Evolutionary conservation across 2,329 filamentous ascomycete species (phyloP).

Genomic region (Penicillium sp.): DNA sequence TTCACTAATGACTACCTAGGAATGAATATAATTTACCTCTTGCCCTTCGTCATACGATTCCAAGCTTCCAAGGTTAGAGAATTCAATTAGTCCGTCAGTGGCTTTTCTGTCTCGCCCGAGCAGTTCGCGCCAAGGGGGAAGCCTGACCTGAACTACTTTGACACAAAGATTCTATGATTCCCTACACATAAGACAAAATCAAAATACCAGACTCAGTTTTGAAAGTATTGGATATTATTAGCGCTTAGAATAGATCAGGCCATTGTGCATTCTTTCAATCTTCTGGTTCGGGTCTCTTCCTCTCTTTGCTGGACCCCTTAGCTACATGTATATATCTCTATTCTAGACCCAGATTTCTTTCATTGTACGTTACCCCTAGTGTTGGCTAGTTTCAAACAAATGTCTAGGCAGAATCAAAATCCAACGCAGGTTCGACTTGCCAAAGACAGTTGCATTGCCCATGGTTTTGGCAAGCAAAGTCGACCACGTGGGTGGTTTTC

Average conservation of each 20-base stretch:
- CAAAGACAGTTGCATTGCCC: not conserved
- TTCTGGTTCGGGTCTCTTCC: not conserved
- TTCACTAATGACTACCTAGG: not conserved
- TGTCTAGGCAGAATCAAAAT: not conserved
- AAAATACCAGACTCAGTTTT: not conserved
- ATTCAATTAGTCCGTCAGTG: not conserved
- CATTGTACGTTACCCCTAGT: not conserved
- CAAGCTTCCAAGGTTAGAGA: too few species aligned
- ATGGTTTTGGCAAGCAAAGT: not conserved
- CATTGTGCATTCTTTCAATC: not conserved
- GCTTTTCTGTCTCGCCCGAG: not conserved
- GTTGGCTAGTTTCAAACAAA: not conserved
- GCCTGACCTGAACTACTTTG: not conserved
- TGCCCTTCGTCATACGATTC: not conserved
- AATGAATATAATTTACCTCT: too few species aligned
- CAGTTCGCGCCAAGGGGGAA: not conserved
- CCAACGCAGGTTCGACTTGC: not conserved
- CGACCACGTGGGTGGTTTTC: not conserved
- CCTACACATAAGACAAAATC: not conserved
- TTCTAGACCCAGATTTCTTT: not conserved
- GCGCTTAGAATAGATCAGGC: not conserved
- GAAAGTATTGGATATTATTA: not conserved
- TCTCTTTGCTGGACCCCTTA: not conserved
- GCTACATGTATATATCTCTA: not conserved
- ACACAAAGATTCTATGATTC: not conserved